Conservation (phyloP, 1,139 yeast species). For the Lodderomyces theae region DNA sequence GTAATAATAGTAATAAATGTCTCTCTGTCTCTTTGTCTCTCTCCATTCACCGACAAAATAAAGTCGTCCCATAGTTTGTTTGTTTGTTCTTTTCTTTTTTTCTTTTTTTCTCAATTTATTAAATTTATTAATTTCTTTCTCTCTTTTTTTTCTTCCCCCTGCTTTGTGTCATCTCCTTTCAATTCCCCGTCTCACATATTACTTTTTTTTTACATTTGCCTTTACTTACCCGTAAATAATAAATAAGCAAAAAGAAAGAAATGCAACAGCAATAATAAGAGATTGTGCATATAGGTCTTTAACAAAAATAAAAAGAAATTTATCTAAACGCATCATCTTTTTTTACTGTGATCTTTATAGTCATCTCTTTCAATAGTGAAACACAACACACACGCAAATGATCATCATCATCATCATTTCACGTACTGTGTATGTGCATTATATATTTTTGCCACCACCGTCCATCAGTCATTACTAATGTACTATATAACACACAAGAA, state of each 20-base stretch:
- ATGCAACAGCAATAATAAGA: slow-evolving; percentile 1
- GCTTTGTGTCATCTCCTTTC: slow-evolving; percentile 2
- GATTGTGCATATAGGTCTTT: not conserved
- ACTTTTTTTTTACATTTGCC: not conserved
- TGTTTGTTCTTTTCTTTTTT: not conserved
- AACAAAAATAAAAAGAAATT: not conserved
- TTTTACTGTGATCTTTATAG: too few species aligned
- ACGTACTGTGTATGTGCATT: too few species aligned
- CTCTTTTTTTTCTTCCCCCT: not conserved
- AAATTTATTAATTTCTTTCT: too few species aligned
- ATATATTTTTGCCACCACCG: too few species aligned
- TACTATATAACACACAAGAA: too few species aligned
- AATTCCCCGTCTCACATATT: not conserved
- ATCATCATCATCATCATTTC: too few species aligned
- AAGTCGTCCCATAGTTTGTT: not conserved
- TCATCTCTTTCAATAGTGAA: too few species aligned
- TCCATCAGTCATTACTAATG: too few species aligned
- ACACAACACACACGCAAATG: too few species aligned
- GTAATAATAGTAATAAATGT: not conserved
- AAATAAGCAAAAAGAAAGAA: too few species aligned
- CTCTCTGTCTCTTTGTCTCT: not conserved
- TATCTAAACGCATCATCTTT: not conserved
- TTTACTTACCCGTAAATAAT: not conserved
- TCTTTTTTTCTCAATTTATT: too few species aligned
- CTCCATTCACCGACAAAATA: not conserved